These are phyloP conservation scores for Phaeomoniella chlamydospora DNA, from an alignment of 2,329 filamentous ascomycete genomes.

Conservation along the genomic window DNA sequence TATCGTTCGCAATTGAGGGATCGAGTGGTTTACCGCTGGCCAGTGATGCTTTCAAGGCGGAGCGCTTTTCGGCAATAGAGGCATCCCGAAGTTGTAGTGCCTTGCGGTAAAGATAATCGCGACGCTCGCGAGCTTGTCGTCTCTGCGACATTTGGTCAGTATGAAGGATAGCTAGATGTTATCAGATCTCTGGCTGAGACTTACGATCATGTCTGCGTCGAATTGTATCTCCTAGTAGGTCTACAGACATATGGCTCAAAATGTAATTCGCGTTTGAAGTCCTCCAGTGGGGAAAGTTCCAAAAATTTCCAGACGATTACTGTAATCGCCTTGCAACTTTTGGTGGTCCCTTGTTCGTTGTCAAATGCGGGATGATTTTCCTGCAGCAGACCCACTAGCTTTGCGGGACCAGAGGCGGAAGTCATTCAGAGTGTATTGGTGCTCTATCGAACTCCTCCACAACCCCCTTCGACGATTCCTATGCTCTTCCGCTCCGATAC, in stretches of 20 bases:
- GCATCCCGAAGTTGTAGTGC: conserved; percentile 80
- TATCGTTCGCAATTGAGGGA: conserved; percentile 72
- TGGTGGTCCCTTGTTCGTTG: too few species aligned
- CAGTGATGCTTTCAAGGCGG: conserved; percentile 71
- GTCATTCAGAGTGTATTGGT: conserved; percentile 1
- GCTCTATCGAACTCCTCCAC: background rate
- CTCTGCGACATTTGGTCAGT: conserved; percentile 25
- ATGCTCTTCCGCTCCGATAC: background rate
- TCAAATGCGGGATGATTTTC: background rate
- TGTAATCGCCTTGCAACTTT: too few species aligned
- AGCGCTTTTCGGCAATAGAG: conserved; percentile 81
- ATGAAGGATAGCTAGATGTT: conserved; percentile 4
- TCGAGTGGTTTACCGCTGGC: conserved; percentile 81
- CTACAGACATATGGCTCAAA: too few species aligned
- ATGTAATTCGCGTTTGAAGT: too few species aligned
- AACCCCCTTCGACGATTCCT: background rate
- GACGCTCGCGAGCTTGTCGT: conserved; percentile 62
- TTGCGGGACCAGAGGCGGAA: conserved; percentile 9
- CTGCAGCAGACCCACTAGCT: conserved; percentile 15
- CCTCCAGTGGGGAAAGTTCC: background rate
- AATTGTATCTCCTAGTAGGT: too few species aligned
- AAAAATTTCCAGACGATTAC: background rate
- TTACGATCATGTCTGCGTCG: conserved; percentile 13
- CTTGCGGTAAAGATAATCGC: conserved; percentile 82
- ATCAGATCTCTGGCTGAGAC: conserved; percentile 12